phyloP scores from a whole-genome alignment of 108 stramenopile genomes.

The Skeletonema tropicum region DNA sequence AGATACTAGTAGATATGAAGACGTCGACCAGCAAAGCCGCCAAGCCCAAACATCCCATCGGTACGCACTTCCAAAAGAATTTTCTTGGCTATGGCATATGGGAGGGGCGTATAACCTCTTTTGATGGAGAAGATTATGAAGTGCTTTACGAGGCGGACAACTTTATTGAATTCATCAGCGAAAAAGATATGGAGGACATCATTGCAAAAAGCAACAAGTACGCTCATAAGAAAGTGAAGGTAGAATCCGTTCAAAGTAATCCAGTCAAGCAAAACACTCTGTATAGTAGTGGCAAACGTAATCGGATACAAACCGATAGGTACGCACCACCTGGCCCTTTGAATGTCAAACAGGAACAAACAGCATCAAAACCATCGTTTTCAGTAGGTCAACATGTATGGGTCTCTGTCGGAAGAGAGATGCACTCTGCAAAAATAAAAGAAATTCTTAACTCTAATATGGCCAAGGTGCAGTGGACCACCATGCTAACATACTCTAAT shows the following conservation, averaged over 20 bases:
- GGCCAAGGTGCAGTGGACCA: slow-evolving; percentile 11
- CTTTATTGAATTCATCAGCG: not conserved
- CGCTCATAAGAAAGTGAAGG: not conserved
- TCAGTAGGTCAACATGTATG: slow-evolving; percentile 26
- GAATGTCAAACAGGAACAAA: not conserved
- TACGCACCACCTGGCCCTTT: not conserved
- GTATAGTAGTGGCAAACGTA: not conserved
- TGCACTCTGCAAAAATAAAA: slow-evolving; percentile 16
- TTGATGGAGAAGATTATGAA: slow-evolving; percentile 10
- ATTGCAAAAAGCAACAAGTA: slow-evolving; percentile 4
- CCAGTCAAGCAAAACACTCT: not conserved
- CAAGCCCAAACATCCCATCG: slow-evolving; percentile 2
- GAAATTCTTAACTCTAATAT: slow-evolving; percentile 10
- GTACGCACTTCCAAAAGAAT: not conserved
- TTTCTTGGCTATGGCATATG: slow-evolving; percentile 5
- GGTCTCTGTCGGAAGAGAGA: slow-evolving; percentile 19
- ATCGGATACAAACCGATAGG: not conserved
- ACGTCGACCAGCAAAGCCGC: not conserved
- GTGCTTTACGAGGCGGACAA: not conserved
- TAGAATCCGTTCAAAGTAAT: not conserved
- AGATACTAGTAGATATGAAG: not conserved
- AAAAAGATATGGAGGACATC: slow-evolving; percentile 1
- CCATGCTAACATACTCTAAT: not conserved
- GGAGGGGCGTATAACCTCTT: slow-evolving; percentile 7
- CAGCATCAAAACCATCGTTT: not conserved